These are phyloP conservation scores for Backusella tuberculispora DNA, from an alignment of 192 early-diverging fungal species.

Conservation along the genomic window DNA sequence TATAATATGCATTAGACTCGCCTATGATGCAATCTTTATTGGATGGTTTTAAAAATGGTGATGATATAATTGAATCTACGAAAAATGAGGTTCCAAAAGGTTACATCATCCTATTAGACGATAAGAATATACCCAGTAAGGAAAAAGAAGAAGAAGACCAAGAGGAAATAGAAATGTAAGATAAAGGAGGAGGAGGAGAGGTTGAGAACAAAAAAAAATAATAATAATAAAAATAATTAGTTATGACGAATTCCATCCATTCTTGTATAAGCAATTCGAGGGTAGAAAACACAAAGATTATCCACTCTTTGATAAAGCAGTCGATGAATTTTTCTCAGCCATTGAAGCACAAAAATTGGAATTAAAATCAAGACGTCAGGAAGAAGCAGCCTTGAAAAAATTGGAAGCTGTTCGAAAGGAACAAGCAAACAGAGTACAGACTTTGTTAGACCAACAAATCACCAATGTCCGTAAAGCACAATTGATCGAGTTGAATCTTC, in stretches of 20 bases:
- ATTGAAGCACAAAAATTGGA: slow-evolving; percentile 85
- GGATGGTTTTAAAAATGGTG: slow-evolving; percentile 70
- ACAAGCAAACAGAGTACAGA: slow-evolving; percentile 77
- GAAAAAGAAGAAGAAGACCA: slow-evolving; percentile 44
- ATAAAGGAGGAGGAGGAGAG: slow-evolving; percentile 19
- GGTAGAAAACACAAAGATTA: slow-evolving; percentile 60
- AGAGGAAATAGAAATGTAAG: slow-evolving; percentile 38
- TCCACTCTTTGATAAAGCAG: slow-evolving; percentile 78
- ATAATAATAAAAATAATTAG: slow-evolving; percentile 36
- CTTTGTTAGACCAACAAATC: slow-evolving; percentile 74
- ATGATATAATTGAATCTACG: slow-evolving; percentile 64
- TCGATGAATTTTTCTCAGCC: slow-evolving; percentile 92
- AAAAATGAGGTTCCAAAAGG: slow-evolving; percentile 56
- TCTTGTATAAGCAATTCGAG: slow-evolving; percentile 67
- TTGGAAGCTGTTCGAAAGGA: slow-evolving; percentile 79
- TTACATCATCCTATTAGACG: slow-evolving; percentile 61
- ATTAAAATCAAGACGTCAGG: slow-evolving; percentile 59
- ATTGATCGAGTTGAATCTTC: slow-evolving; percentile 84
- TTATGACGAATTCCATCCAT: slow-evolving; percentile 76
- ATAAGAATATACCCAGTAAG: slow-evolving; percentile 43
- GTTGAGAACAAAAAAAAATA: not conserved
- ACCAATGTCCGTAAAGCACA: slow-evolving; percentile 75
- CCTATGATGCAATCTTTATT: slow-evolving; percentile 63
- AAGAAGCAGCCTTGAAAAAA: slow-evolving; percentile 79
- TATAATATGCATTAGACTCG: slow-evolving; percentile 41